These are phyloP conservation scores for Colletotrichum sp. DNA, from an alignment of 2,329 filamentous ascomycete genomes.

Conservation along the genomic window DNA sequence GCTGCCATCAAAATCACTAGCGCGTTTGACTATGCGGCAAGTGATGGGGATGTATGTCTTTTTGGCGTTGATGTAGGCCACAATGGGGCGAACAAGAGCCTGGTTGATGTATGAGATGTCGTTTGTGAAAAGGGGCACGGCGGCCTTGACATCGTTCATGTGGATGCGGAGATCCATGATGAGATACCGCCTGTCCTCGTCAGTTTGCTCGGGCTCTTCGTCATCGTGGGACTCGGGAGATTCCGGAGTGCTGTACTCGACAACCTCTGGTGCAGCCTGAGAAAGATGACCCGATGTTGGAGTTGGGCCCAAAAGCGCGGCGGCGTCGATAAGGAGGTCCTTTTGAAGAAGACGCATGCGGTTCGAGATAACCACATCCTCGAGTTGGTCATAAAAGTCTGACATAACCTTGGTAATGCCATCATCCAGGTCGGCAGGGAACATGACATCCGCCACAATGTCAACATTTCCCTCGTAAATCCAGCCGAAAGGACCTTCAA, in stretches of 20 bases:
- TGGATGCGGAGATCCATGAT: conserved; percentile 96
- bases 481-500: conserved; percentile 95
- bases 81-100: conserved; percentile 91
- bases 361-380: conserved; percentile 86
- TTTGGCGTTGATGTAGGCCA: conserved; percentile 96
- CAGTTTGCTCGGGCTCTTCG: background rate
- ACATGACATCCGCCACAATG: conserved; percentile 94
- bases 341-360: conserved; percentile 66
- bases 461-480: conserved; percentile 97
- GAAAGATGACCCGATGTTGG: conserved; percentile 36
- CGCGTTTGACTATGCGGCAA: conserved; percentile 90
- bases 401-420: conserved; percentile 92
- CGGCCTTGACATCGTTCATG: conserved; percentile 91
- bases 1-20: conserved; percentile 88
- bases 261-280: conserved; percentile 22
- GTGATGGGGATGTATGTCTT: conserved; percentile 94
- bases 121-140: conserved; percentile 88
- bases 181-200: conserved; percentile 75
- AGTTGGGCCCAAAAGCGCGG: conserved; percentile 25
- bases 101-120: conserved; percentile 97
- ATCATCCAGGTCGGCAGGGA: conserved; percentile 86
- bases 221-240: background rate
- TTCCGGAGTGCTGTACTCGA: background rate
- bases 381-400: conserved; percentile 96
- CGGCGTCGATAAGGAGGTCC: conserved; percentile 30